Evolutionary conservation across 1,284 basidiomycete species (phyloP), one percentile per base, ranked within the genome.

Genomic region (Ceratobasidium theobromae): DNA sequence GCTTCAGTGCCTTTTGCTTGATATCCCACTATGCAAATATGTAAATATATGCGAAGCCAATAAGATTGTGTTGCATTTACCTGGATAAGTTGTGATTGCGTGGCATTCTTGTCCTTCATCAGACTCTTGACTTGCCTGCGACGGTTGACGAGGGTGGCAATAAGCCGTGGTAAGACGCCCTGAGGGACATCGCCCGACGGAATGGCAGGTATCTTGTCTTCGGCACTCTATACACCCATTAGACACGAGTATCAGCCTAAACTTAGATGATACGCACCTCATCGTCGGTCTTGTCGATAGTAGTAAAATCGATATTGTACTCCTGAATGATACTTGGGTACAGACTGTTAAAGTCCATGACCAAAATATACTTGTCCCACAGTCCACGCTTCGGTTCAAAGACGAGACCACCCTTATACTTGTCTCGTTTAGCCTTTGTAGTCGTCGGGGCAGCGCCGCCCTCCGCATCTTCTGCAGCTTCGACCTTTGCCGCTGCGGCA

Each of bases 301-400:
- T 99, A 6, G 97, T 99, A 73, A 99, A 99, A 77, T 99, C 95
- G 72, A 99, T 98, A 75, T 99, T 99, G 78, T 93, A 99, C 80
- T 99, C 97, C 74, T 99, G 97, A 67, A 99, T 99, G 79, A 99
- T 99, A 76, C 92, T 95, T 8, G 97, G 97, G 76, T 99, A 99
- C 68, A 99, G 83, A 72, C 95, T 98, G 79, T 99, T 99, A 86
- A 99, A 99, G 79, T 99, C 97, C 97, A 99, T 99, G 75, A 99
- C 96, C 28, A 99, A 83, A 75, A 99, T 92, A 75, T 86, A 97
- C 73, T 89, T 96, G 80, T 99, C 97, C 92, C 93, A 99, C 54
- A 99, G 79, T 4, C 95, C 95, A 67, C 93, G 83, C 79, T 98
- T 97, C 0, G 97, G 97, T 71, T 98, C 94, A 70, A 99, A 96